phyloP scores from a whole-genome alignment of 2,329 filamentous ascomycete species.

The Sporothrix mexicana region DNA sequence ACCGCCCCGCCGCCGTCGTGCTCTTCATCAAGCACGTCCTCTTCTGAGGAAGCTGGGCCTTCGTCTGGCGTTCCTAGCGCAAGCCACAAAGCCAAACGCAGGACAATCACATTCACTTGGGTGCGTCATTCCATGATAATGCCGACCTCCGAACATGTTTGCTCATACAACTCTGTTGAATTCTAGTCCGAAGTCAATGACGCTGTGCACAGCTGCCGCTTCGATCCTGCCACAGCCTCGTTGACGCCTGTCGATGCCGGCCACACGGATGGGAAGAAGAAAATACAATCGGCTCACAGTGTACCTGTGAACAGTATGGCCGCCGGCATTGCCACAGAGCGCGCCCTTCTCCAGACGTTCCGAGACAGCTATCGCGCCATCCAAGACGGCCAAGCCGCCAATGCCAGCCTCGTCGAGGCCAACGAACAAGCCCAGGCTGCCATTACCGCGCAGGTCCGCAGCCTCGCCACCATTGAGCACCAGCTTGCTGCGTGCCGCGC shows the following conservation, averaged over 20 bases:
- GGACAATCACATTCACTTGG: slow-evolving; percentile 13
- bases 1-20: background rate
- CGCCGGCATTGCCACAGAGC: slow-evolving; percentile 9
- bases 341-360: slow-evolving; percentile 20
- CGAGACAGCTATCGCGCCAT: slow-evolving; percentile 30
- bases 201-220: slow-evolving; percentile 34
- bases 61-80: background rate
- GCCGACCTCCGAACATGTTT: background rate
- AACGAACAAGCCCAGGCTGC: slow-evolving; percentile 27
- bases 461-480: slow-evolving; percentile 27
- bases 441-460: slow-evolving; percentile 8
- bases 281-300: background rate
- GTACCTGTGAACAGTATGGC: background rate
- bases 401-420: slow-evolving; percentile 25
- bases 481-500: background rate
- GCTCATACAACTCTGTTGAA: background rate
- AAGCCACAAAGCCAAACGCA: background rate
- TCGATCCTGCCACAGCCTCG: slow-evolving; percentile 22
- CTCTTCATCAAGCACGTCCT: background rate
- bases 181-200: slow-evolving; percentile 36
- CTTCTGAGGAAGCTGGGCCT: background rate
- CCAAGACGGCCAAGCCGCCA: slow-evolving; percentile 9
- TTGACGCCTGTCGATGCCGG: background rate
- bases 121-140: background rate
- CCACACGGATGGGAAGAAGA: background rate